Base-by-base conservation (phyloP, 768 basidiomycete genomes). In the Rhodocollybia butyracea region DNA sequence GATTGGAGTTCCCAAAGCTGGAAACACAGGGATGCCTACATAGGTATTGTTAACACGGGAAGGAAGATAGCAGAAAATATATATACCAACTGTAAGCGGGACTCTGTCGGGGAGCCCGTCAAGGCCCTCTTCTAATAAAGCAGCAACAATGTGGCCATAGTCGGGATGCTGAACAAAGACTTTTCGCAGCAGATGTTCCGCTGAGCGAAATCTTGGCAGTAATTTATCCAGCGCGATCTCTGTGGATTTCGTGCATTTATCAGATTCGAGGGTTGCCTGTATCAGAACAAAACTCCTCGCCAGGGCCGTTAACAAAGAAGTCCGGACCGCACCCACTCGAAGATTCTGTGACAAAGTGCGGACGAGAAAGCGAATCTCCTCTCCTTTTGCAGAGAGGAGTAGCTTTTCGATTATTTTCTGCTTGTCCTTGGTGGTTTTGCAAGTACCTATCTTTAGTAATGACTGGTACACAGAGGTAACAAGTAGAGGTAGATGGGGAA, bases 321-420 rank as follows among this genome's bases (percentile, higher is more conserved):
- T 83, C 60, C 91, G 78, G 27, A 94, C 91, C 2, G 94, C 94
- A 1, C 94, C 94, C 15, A 96, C 94, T 43, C 91, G 83, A 41
- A 93, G 74, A 67, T 92, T 87, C 64, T 82, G 81, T 27, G 78
- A 83, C 26, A 94, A 74, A 2, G 82, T 90, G 36, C 90, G 80
- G 29, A 88, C 86, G 39, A 96, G 75, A 63, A 85, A 97, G 27
- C 93, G 80, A n/a, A 82, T 78, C 71, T 97, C 92, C 69, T 96
- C 94, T 22, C 93, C 94, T 56, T 78, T 82, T 0, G 94, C 88
- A 10, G 90, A 79, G 5, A 96, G 80, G n/a, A 96, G 79, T 22
- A 96, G 75, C 63, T 81, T 87, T 65, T 93, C 85, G 1, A 94
- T 86, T 17, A 91, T 75, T 36, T 82, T 83, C 47, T 89, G 88